Evolutionary conservation across 2,329 filamentous ascomycete species (phyloP).

Genomic region (Onygenales sp.): DNA sequence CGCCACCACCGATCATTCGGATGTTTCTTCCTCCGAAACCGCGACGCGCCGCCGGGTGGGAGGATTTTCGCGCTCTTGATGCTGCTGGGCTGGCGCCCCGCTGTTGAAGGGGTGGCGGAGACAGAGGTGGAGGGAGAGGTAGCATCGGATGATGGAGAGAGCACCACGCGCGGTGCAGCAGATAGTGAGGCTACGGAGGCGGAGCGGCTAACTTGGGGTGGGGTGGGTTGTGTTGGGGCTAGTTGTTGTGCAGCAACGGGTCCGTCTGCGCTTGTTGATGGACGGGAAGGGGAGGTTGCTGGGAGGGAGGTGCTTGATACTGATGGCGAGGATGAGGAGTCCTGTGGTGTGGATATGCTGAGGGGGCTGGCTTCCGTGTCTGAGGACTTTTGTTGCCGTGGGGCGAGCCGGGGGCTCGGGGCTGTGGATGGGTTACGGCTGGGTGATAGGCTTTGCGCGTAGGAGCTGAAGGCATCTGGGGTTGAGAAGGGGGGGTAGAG

Average conservation of each 20-base stretch:
- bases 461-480: conserved; percentile 65
- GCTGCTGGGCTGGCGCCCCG: conserved; percentile 16
- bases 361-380: conserved; percentile 21
- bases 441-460: conserved; percentile 54
- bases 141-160: not conserved
- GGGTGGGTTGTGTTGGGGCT: conserved; percentile 6
- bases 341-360: conserved; percentile 21
- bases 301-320: conserved; percentile 21
- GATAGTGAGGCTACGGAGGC: not conserved
- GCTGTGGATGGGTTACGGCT: conserved; percentile 43
- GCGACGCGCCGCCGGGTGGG: not conserved
- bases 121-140: not conserved
- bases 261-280: conserved; percentile 1
- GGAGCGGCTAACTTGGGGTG: conserved; percentile 5
- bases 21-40: conserved; percentile 44
- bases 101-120: conserved; percentile 15
- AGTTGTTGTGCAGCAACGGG: not conserved
- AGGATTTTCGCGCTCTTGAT: conserved; percentile 15
- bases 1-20: conserved; percentile 82
- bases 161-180: not conserved
- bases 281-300: conserved; percentile 11
- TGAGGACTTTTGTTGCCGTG: conserved; percentile 20
- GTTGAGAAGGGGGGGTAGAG: conserved; percentile 73
- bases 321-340: conserved; percentile 23
- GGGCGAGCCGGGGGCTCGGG: conserved; percentile 40